These are phyloP conservation scores for Calonectria honghensis DNA, from an alignment of 2,329 filamentous ascomycete species.

Conservation along the genomic window DNA sequence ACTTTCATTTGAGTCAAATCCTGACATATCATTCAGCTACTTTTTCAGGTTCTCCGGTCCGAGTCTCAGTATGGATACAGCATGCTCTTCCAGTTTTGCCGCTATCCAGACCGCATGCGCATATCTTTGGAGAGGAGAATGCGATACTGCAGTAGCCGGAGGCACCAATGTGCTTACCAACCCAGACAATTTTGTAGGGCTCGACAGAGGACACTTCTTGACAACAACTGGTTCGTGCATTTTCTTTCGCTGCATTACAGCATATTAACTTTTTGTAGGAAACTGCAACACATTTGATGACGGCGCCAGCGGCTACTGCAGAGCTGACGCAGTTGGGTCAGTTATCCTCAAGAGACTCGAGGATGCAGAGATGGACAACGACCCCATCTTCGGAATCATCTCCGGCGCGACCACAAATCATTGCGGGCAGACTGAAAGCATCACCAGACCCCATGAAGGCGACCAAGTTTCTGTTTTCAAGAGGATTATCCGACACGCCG, in stretches of 20 bases:
- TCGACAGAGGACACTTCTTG: conserved; percentile 79
- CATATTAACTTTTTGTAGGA: neutral
- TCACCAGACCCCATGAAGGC: conserved; percentile 87
- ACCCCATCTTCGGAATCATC: conserved; percentile 50
- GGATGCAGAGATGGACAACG: conserved; percentile 46
- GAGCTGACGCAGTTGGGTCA: conserved; percentile 84
- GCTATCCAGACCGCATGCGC: conserved; percentile 78
- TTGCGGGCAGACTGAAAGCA: conserved; percentile 77
- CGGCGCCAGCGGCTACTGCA: conserved; percentile 87
- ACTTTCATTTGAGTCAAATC: neutral
- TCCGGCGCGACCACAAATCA: conserved; percentile 50
- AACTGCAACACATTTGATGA: conserved; percentile 83
- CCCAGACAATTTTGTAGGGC: conserved; percentile 78
- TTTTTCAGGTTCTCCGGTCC: conserved; percentile 84
- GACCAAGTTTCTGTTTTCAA: conserved; percentile 84
- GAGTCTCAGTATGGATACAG: conserved; percentile 82
- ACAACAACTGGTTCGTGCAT: conserved; percentile 61
- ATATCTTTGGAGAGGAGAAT: conserved; percentile 78
- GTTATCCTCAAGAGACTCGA: conserved; percentile 82
- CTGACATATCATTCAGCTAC: conserved; percentile 71
- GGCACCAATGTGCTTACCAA: conserved; percentile 80
- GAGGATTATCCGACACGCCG: conserved; percentile 81
- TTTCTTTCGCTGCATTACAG: no score
- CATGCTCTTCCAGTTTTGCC: conserved; percentile 83
- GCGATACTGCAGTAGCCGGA: conserved; percentile 79